Evolutionary conservation across 2,329 filamentous ascomycete species (phyloP), one percentile per base, ranked within the genome.

Genomic region (Dactylonectria estremocensis): DNA sequence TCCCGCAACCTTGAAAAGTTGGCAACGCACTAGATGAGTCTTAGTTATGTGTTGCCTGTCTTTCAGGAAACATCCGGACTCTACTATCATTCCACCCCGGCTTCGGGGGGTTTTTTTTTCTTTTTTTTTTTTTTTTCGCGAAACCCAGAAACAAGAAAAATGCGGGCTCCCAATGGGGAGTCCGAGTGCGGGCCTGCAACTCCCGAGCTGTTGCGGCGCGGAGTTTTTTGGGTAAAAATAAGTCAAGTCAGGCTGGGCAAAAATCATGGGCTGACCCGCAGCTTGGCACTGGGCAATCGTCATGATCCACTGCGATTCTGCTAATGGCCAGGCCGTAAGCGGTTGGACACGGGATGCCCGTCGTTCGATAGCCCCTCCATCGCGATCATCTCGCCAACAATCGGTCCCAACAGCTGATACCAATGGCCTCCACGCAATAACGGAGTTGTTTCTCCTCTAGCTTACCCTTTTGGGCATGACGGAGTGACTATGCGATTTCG

Each of bases 311-410:
- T 64, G 49, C 46, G 60, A 67, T 49, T 31, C 33, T 64, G 54
- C 46, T 49, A 67, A 54, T 31, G 33, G 50, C 63, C 52, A 57
- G 31, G 45, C 60, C 59, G 40, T 50, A 63, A 67, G 55, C 54
- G 54, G 60, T 64, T 67, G 65, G 50, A 35, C 49, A 49, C 61
- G 66, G 66, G n/a, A 53, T 61, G 61, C n/a, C 66, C 57, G 61
- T 68, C 52, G 65, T 56, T 45, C 56, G 61, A 65, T 56, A 60
- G 33, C 20, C 57, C 56, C 31, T 31, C 28, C 22, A 33, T 57
- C 24, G 45, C 58, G 48, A 57, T 40, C 50, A 50, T 55, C 35
- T 55, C 57, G 50, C 57, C 53, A 55, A 40, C 22, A 20, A 45
- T 49, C 56, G 63, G 56, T 48, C 63, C 55, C 56, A 57, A 57